These are phyloP conservation scores for Neurospora sp. DNA, from an alignment of 495 filamentous ascomycete genomes.

Conservation along the genomic window DNA sequence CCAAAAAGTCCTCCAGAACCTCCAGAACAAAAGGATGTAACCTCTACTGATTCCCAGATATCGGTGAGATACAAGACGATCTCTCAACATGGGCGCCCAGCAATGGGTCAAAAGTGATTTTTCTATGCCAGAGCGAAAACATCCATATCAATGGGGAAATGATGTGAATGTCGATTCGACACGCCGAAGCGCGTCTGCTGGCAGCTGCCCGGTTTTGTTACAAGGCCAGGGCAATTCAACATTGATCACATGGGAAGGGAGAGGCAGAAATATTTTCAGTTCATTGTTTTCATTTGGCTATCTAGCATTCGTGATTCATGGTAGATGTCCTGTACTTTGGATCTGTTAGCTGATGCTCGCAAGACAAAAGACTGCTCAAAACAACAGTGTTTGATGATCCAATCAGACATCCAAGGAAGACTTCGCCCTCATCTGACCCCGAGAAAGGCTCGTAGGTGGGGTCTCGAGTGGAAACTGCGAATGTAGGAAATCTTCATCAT, in stretches of 20 bases:
- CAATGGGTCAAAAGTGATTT: background rate
- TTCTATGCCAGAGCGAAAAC: background rate
- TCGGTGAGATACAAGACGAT: background rate
- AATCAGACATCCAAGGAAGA: conserved; percentile 62
- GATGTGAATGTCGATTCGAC: background rate
- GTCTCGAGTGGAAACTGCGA: conserved; percentile 64
- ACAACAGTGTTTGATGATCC: conserved; percentile 10
- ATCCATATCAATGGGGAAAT: background rate
- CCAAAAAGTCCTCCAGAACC: background rate
- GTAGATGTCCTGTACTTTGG: conserved; percentile 7
- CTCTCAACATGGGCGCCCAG: background rate
- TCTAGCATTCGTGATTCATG: background rate
- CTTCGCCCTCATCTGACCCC: conserved; percentile 44
- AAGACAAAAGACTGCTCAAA: conserved; percentile 4
- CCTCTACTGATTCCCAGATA: background rate
- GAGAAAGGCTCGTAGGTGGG: conserved; percentile 40
- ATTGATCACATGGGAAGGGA: background rate
- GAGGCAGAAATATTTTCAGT: background rate
- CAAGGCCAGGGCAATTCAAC: background rate
- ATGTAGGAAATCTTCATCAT: conserved; percentile 47
- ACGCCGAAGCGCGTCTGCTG: background rate
- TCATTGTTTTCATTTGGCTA: background rate
- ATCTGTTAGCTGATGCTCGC: conserved; percentile 2
- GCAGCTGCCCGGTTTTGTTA: background rate
- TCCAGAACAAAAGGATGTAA: background rate